A percentile compares a stretch with the other conserved stretches of the same genome.
phyloP scores from a whole-genome alignment of 768 basidiomycete species.

The Amanita exitialis region DNA sequence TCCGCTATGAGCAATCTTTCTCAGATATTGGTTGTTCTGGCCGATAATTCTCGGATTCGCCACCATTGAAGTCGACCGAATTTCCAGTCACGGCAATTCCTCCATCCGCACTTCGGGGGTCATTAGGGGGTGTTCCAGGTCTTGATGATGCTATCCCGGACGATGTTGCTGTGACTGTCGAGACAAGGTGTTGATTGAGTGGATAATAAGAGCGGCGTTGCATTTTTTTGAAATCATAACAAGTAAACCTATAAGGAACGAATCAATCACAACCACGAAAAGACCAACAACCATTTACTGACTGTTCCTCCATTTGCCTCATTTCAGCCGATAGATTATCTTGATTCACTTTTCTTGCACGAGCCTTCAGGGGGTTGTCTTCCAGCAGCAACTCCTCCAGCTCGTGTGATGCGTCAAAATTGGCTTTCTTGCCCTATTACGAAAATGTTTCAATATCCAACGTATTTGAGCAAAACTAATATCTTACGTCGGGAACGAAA shows the following conservation, averaged over 20 bases:
- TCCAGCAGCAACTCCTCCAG: slow-evolving; percentile 92
- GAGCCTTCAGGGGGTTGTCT: slow-evolving; percentile 94
- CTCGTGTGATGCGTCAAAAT: slow-evolving; percentile 98
- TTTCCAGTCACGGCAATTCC: slow-evolving; percentile 29
- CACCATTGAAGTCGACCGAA: slow-evolving; percentile 31
- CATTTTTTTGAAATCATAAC: slow-evolving; percentile 91
- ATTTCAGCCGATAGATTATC: slow-evolving; percentile 87
- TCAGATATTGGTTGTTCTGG: slow-evolving; percentile 34
- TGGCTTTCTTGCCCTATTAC: slow-evolving; percentile 89
- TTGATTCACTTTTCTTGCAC: slow-evolving; percentile 83
- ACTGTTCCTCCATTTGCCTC: slow-evolving; percentile 99
- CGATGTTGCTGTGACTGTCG: slow-evolving; percentile 69
- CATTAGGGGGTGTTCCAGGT: slow-evolving; percentile 59
- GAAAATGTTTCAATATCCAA: slow-evolving; percentile 6
- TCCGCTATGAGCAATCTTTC: slow-evolving; percentile 38
- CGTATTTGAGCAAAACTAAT: neutral
- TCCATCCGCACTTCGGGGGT: slow-evolving; percentile 31
- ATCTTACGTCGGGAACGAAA: slow-evolving; percentile 80
- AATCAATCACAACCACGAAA: neutral
- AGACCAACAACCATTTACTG: slow-evolving; percentile 14
- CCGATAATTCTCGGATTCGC: slow-evolving; percentile 26
- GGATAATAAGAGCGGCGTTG: slow-evolving; percentile 88
- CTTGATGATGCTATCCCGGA: slow-evolving; percentile 62
- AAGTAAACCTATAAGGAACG: slow-evolving; percentile 54
- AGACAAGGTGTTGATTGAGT: slow-evolving; percentile 63